phyloP scores from a whole-genome alignment of 495 filamentous ascomycete species.

The Talaromyces wortmannii region DNA sequence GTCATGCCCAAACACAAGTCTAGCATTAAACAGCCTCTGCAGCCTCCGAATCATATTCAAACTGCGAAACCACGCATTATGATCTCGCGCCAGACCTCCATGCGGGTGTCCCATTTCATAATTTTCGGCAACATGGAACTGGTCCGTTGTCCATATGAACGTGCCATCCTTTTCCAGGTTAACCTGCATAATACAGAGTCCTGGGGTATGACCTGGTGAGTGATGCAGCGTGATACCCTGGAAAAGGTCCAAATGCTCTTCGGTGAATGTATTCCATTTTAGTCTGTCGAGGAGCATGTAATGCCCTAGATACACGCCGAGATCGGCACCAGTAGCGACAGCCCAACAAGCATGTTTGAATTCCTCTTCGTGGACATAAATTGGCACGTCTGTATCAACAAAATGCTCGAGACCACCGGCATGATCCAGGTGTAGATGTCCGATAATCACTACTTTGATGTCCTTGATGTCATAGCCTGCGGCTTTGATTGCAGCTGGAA shows the following conservation, averaged over 20 bases:
- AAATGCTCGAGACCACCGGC: conserved; percentile 48
- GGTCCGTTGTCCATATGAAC: conserved; percentile 26
- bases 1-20: conserved; percentile 27
- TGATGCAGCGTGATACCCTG: conserved; percentile 30
- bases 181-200: conserved; percentile 25
- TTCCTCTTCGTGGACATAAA: conserved; percentile 47
- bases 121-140: conserved; percentile 28
- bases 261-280: conserved; percentile 28
- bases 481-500: conserved; percentile 36
- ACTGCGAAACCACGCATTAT: conserved; percentile 24
- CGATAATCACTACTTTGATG: conserved; percentile 45
- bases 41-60: conserved; percentile 23
- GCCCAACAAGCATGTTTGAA: conserved; percentile 43
- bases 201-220: conserved; percentile 23
- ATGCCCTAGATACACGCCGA: conserved; percentile 34
- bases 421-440: conserved; percentile 49
- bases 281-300: conserved; percentile 21
- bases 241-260: conserved; percentile 25
- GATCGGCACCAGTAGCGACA: conserved; percentile 33
- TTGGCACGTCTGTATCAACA: conserved; percentile 37
- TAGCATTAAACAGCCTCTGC: conserved; percentile 17
- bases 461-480: conserved; percentile 44
- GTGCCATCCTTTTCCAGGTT: conserved; percentile 25
- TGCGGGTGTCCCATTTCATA: conserved; percentile 10
- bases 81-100: conserved; percentile 16